phyloP scores from a whole-genome alignment of 257 asterid genomes.

The Salvia hispanica region DNA sequence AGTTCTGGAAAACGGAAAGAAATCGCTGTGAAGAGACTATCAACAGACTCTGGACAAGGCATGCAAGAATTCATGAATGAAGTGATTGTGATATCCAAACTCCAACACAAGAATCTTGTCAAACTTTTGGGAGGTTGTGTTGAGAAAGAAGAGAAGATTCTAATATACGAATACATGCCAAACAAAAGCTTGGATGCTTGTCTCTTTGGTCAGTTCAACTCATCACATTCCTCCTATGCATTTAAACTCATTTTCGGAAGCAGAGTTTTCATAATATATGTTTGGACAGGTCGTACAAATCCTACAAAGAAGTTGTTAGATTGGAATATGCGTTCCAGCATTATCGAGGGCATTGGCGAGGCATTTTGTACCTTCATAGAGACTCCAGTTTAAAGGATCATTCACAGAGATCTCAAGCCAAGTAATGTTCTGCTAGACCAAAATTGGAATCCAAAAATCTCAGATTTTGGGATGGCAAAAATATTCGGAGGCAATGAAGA shows the following conservation, averaged over 20 bases:
- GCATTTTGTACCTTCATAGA: slow-evolving; percentile 59
- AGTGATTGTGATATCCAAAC: slow-evolving; percentile 45
- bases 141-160: slow-evolving; percentile 42
- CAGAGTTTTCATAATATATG: background rate
- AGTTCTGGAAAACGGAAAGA: slow-evolving; percentile 36
- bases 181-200: slow-evolving; percentile 43
- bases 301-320: slow-evolving; percentile 33
- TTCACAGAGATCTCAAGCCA: slow-evolving; percentile 62
- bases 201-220: slow-evolving; percentile 38
- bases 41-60: slow-evolving; percentile 45
- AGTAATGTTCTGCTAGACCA: slow-evolving; percentile 53
- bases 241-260: too few species aligned
- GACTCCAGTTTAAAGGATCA: slow-evolving; percentile 53
- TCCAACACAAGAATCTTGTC: slow-evolving; percentile 49
- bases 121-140: slow-evolving; percentile 44
- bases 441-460: slow-evolving; percentile 53
- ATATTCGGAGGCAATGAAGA: slow-evolving; percentile 49
- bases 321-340: slow-evolving; percentile 46
- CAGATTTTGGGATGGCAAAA: slow-evolving; percentile 64
- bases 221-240: background rate
- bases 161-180: slow-evolving; percentile 45
- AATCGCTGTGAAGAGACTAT: slow-evolving; percentile 47
- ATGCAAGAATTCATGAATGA: slow-evolving; percentile 48
- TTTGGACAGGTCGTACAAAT: slow-evolving; percentile 11
- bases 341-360: slow-evolving; percentile 56